Percentiles rank a stretch among this genome's conserved stretches.
Evolutionary conservation across 2,329 filamentous ascomycete genomes (phyloP).

Genomic region (Lecanicillium sp.): DNA sequence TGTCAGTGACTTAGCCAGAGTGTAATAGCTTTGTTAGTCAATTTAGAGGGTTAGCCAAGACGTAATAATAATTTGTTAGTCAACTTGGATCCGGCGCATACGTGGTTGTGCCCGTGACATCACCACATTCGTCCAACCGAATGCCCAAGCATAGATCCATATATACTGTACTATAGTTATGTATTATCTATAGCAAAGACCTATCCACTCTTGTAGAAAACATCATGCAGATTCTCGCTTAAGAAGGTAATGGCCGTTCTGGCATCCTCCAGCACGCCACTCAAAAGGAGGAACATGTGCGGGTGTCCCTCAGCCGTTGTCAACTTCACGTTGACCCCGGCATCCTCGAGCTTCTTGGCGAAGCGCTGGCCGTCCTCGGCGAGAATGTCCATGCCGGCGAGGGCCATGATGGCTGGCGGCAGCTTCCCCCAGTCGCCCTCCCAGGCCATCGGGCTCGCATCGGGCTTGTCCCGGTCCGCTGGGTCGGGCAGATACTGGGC

Average conservation of each 20-base stretch:
- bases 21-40: too few species aligned
- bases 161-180: too few species aligned
- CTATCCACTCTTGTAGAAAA: not conserved
- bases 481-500: constrained; percentile 47
- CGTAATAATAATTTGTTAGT: not conserved
- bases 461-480: constrained; percentile 39
- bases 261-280: constrained; percentile 46
- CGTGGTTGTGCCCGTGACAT: not conserved
- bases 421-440: constrained; percentile 9
- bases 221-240: constrained; percentile 22
- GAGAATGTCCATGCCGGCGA: constrained; percentile 52
- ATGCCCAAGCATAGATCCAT: too few species aligned
- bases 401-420: constrained; percentile 40
- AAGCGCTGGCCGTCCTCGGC: constrained; percentile 48
- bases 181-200: not conserved
- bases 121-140: too few species aligned
- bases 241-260: constrained; percentile 42
- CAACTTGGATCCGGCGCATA: not conserved
- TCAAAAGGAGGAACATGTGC: constrained; percentile 55
- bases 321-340: constrained; percentile 42
- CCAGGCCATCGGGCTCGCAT: constrained; percentile 40
- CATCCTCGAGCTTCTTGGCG: constrained; percentile 38
- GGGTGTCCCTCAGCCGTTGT: constrained; percentile 49
- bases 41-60: too few species aligned
- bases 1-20: too few species aligned